These are phyloP conservation scores for Auricularia sp. DNA, from an alignment of 768 basidiomycete genomes.

Conservation along the genomic window DNA sequence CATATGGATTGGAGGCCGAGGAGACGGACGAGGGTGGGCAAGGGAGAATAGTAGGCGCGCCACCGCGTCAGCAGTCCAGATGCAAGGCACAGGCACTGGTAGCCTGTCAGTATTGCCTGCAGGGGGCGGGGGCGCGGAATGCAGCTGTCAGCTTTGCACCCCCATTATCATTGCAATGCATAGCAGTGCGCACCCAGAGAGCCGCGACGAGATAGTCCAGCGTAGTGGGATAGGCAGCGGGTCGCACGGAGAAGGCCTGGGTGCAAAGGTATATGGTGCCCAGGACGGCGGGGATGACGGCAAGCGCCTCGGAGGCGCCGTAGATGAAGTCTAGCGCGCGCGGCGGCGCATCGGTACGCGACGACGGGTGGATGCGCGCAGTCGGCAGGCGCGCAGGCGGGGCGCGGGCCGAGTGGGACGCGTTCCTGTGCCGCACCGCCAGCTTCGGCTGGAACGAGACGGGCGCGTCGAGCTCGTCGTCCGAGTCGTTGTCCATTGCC, in stretches of 20 bases:
- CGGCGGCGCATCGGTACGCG: constrained; percentile 11
- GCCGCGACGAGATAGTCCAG: constrained; percentile 58
- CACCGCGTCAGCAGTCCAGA: constrained; percentile 85
- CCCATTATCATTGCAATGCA: neutral
- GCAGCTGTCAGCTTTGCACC: neutral
- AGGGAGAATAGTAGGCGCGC: constrained; percentile 81
- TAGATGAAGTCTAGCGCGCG: constrained; percentile 1
- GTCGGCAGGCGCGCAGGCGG: constrained; percentile 39
- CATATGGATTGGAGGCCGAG: constrained; percentile 91
- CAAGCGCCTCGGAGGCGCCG: constrained; percentile 23
- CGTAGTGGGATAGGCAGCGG: constrained; percentile 15
- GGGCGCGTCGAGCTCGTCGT: neutral
- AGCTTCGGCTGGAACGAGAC: neutral
- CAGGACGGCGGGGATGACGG: constrained; percentile 61
- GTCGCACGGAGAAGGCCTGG: constrained; percentile 32
- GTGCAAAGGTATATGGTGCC: constrained; percentile 57
- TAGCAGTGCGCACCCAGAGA: constrained; percentile 48
- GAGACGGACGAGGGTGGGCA: constrained; percentile 82
- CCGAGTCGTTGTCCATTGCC: neutral
- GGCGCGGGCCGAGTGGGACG: neutral
- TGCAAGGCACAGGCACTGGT: constrained; percentile 79
- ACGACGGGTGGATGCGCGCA: constrained; percentile 44
- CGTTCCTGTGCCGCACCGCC: neutral
- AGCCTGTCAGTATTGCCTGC: constrained; percentile 74
- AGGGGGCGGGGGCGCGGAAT: neutral